These are phyloP conservation scores for Kitagawia praeruptora DNA, from an alignment of 129 eudicot genomes.

Conservation along the genomic window DNA sequence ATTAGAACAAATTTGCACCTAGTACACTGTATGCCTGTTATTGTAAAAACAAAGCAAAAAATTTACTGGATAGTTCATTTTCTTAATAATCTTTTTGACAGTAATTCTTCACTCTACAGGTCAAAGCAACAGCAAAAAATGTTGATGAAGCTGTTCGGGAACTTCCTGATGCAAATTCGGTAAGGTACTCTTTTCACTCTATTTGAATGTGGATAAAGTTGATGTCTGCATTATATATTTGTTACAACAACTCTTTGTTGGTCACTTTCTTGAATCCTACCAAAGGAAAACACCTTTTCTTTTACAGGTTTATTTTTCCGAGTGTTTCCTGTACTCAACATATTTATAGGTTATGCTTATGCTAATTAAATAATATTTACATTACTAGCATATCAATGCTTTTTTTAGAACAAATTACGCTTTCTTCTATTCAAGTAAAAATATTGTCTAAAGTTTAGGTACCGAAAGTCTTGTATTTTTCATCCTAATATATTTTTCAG, in stretches of 20 bases:
- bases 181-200: conserved; percentile 73
- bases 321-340: not conserved
- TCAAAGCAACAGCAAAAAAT: conserved; percentile 96
- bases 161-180: conserved; percentile 99
- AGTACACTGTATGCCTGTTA: not conserved
- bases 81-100: not conserved
- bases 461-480: not conserved
- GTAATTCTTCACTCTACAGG: conserved; percentile 35
- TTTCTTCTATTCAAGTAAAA: not conserved
- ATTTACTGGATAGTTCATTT: not conserved
- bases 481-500: not conserved
- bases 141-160: conserved; percentile 95
- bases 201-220: conserved; percentile 14
- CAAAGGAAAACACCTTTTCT: not conserved
- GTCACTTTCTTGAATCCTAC: not conserved
- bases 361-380: not conserved
- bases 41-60: not conserved
- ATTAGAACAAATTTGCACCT: not conserved
- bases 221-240: not conserved
- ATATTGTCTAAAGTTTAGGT: not conserved
- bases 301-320: not conserved
- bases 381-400: not conserved
- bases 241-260: not conserved
- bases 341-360: not conserved
- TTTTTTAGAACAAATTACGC: not conserved